These are phyloP conservation scores for Xylaria polymorpha DNA, from an alignment of 2,329 filamentous ascomycete genomes.

Conservation along the genomic window DNA sequence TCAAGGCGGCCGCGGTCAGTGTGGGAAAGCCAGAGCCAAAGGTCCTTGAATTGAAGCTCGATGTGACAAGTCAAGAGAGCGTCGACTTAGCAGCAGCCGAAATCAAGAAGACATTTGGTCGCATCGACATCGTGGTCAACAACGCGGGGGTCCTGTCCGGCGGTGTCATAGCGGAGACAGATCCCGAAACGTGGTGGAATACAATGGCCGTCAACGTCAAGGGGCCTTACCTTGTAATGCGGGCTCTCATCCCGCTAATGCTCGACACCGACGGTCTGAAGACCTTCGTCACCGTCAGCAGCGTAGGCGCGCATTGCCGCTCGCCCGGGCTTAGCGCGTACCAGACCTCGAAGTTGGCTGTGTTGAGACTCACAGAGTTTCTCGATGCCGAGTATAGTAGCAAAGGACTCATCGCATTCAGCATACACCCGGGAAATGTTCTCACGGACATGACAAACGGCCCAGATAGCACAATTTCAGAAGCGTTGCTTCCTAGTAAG, in stretches of 20 bases:
- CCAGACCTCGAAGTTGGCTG: constrained; percentile 57
- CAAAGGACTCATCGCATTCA: constrained; percentile 55
- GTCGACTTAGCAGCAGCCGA: constrained; percentile 49
- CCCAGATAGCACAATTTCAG: constrained; percentile 2
- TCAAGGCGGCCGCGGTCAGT: constrained; percentile 44
- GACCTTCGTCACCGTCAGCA: constrained; percentile 57
- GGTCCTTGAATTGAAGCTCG: constrained; percentile 50
- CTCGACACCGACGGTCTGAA: constrained; percentile 45
- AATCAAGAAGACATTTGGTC: constrained; percentile 50
- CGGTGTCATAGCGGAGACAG: constrained; percentile 43
- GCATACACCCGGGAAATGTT: constrained; percentile 58
- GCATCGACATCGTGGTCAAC: constrained; percentile 52
- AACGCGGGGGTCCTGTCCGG: constrained; percentile 47
- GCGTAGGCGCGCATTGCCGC: constrained; percentile 53
- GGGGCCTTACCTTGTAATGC: constrained; percentile 58
- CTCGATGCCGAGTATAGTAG: constrained; percentile 56
- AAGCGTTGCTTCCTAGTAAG: constrained; percentile 38
- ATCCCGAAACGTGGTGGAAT: constrained; percentile 53
- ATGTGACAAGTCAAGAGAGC: constrained; percentile 50
- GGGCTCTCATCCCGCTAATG: constrained; percentile 59
- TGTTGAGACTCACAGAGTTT: constrained; percentile 59
- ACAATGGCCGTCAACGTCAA: constrained; percentile 61
- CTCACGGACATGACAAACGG: constrained; percentile 50
- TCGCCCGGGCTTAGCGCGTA: constrained; percentile 54
- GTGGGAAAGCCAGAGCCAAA: constrained; percentile 46